Conservation (phyloP, 106 monocot species). For the Gastrodia elata region DNA sequence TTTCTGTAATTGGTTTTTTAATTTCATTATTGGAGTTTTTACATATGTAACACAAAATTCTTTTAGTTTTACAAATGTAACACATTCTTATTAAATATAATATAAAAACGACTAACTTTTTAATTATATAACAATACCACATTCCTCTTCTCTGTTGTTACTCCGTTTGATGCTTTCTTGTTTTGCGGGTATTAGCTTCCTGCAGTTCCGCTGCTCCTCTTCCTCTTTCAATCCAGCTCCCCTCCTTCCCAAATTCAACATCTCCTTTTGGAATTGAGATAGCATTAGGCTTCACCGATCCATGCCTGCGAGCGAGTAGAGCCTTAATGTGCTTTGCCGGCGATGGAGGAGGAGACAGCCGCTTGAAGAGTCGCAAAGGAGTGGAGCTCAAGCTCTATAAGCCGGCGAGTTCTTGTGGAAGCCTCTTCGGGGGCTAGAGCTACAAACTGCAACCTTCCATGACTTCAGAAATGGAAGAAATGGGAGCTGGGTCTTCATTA, state of each 20-base stretch:
- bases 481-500: slow-evolving; percentile 5
- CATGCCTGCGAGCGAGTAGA: slow-evolving; percentile 50
- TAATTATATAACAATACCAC: too few species aligned
- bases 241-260: slow-evolving; percentile 29
- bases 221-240: too few species aligned
- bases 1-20: too few species aligned
- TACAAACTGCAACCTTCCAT: slow-evolving; percentile 32
- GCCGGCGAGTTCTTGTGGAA: slow-evolving; percentile 53
- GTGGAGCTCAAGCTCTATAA: slow-evolving; percentile 36
- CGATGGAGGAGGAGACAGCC: slow-evolving; percentile 64
- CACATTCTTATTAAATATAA: too few species aligned
- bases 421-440: slow-evolving; percentile 43
- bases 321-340: slow-evolving; percentile 88
- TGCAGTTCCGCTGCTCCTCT: too few species aligned
- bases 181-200: too few species aligned
- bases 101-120: too few species aligned
- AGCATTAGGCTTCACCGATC: slow-evolving; percentile 48
- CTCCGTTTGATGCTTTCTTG: too few species aligned
- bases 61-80: too few species aligned
- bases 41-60: too few species aligned
- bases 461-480: slow-evolving; percentile 28
- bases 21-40: too few species aligned
- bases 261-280: slow-evolving; percentile 51
- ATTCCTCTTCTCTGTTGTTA: too few species aligned
- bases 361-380: slow-evolving; percentile 39